These are phyloP conservation scores for Dovyalis caffra DNA, from an alignment of 345 rosid genomes.

Conservation along the genomic window DNA sequence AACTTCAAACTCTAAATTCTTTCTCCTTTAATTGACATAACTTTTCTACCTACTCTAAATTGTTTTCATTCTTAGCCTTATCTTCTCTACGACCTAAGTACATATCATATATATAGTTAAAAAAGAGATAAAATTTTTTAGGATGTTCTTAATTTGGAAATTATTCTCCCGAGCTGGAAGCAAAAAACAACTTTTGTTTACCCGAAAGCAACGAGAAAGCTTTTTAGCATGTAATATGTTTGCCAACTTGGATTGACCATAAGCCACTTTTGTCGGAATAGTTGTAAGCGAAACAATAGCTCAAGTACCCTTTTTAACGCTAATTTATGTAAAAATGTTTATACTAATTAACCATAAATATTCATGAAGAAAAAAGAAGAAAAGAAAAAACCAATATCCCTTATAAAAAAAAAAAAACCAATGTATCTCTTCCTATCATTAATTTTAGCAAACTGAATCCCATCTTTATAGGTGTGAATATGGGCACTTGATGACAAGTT, in stretches of 20 bases:
- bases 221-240: slow-evolving; percentile 81
- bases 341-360: not conserved
- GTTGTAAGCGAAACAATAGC: slow-evolving; percentile 28
- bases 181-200: slow-evolving; percentile 8
- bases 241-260: slow-evolving; percentile 93
- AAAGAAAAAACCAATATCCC: not conserved
- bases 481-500: slow-evolving; percentile 90
- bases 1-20: too few species aligned
- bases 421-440: slow-evolving; percentile 43
- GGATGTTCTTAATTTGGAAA: too few species aligned
- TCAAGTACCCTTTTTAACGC: not conserved
- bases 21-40: too few species aligned
- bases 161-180: too few species aligned
- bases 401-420: not conserved
- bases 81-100: too few species aligned
- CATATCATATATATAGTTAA: too few species aligned
- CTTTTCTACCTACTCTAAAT: too few species aligned
- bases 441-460: slow-evolving; percentile 58
- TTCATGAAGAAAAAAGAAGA: too few species aligned
- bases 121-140: too few species aligned
- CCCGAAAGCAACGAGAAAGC: slow-evolving; percentile 85
- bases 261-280: slow-evolving; percentile 83
- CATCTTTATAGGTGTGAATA: slow-evolving; percentile 51
- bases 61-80: too few species aligned
- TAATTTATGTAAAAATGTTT: not conserved